These are phyloP conservation scores for Eutreptiella sp. DNA, from an alignment of 208 protist genomes.

Conservation along the genomic window DNA sequence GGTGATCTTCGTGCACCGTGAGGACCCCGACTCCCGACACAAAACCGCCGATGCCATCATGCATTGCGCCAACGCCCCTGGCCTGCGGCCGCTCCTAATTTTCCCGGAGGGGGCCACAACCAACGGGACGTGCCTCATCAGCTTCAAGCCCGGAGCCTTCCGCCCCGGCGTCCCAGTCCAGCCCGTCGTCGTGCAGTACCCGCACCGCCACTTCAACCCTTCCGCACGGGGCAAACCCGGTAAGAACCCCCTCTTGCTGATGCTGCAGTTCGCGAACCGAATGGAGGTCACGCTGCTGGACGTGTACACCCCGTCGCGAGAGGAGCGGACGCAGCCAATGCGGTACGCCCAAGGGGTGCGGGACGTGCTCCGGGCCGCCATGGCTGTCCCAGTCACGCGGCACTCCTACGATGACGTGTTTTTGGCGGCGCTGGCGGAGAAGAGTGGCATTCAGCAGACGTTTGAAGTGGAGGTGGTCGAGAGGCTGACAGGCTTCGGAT, in stretches of 20 bases:
- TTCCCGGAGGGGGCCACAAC: conserved; percentile 59
- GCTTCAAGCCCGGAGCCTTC: conserved; percentile 50
- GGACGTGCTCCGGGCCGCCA: conserved; percentile 20
- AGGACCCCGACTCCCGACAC: too few relatives aligned
- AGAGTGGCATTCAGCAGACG: not conserved
- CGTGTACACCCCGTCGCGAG: conserved; percentile 29
- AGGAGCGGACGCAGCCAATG: conserved; percentile 33
- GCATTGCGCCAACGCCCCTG: conserved; percentile 4
- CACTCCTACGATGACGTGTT: conserved; percentile 28
- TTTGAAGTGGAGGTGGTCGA: conserved; percentile 16
- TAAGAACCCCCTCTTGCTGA: conserved; percentile 25
- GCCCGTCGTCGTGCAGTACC: conserved; percentile 44
- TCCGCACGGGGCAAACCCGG: conserved; percentile 2
- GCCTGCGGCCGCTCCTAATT: conserved; percentile 31
- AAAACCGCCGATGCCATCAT: conserved; percentile 7
- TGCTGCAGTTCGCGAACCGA: conserved; percentile 33
- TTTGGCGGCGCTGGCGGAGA: conserved; percentile 12
- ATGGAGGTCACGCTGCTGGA: conserved; percentile 43
- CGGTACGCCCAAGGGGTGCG: conserved; percentile 37
- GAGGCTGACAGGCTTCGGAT: not conserved
- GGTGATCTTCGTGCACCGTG: conserved; percentile 16
- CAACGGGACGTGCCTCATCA: conserved; percentile 39
- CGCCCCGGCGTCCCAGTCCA: conserved; percentile 44
- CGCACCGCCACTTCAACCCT: conserved; percentile 32
- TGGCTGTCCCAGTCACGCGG: conserved; percentile 27